These are phyloP conservation scores for Yamadazyma akitaensis DNA, from an alignment of 805 yeast genomes.

Conservation along the genomic window DNA sequence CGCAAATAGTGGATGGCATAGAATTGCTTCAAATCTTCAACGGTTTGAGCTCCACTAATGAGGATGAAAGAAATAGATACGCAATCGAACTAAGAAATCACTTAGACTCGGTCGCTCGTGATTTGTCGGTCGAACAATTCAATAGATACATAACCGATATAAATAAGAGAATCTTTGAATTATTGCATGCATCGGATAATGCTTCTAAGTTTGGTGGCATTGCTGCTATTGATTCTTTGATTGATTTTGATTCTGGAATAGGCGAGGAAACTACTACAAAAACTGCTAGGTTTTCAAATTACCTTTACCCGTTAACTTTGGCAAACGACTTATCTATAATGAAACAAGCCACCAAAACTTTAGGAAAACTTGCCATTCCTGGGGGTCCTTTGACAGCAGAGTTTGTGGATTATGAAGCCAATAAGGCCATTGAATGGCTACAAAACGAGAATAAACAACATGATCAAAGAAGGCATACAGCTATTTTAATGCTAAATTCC, in stretches of 20 bases:
- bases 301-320: slow-evolving; percentile 73
- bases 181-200: slow-evolving; percentile 71
- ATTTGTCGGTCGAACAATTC: slow-evolving; percentile 76
- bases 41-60: slow-evolving; percentile 45
- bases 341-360: slow-evolving; percentile 79
- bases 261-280: slow-evolving; percentile 81
- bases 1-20: slow-evolving; percentile 44
- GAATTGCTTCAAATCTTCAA: slow-evolving; percentile 51
- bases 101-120: slow-evolving; percentile 71
- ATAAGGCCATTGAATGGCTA: slow-evolving; percentile 86
- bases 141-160: slow-evolving; percentile 79
- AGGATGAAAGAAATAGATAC: slow-evolving; percentile 47
- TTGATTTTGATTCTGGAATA: slow-evolving; percentile 74
- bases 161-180: slow-evolving; percentile 81
- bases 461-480: slow-evolving; percentile 86
- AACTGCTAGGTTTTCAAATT: slow-evolving; percentile 88
- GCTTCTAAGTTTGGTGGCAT: slow-evolving; percentile 84
- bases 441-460: slow-evolving; percentile 72
- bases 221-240: slow-evolving; percentile 82
- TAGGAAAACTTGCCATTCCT: slow-evolving; percentile 85
- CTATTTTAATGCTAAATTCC: slow-evolving; percentile 76
- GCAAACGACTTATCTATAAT: slow-evolving; percentile 81
- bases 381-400: slow-evolving; percentile 90
- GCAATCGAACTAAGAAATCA: slow-evolving; percentile 71
- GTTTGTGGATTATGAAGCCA: slow-evolving; percentile 89